phyloP scores from a whole-genome alignment of 495 filamentous ascomycete genomes.

The Aspergillus panamensis region DNA sequence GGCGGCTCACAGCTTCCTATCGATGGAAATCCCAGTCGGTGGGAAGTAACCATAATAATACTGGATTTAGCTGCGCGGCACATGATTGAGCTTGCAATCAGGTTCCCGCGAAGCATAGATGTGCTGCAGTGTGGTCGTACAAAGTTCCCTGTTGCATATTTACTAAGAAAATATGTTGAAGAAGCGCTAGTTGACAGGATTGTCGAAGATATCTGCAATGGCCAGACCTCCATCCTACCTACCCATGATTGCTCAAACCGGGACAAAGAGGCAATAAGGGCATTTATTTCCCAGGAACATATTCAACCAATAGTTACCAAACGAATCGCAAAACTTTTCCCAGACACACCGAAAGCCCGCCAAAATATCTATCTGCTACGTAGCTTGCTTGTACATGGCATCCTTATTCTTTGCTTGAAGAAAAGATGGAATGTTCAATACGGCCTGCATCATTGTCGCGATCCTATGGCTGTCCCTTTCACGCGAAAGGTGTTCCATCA shows the following conservation, averaged over 20 bases:
- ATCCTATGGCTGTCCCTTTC: constrained; percentile 65
- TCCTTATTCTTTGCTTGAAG: constrained; percentile 54
- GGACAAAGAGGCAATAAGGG: constrained; percentile 8
- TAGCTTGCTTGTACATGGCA: constrained; percentile 55
- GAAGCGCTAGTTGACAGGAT: constrained; percentile 12
- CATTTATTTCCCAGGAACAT: constrained; percentile 14
- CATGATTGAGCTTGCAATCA: constrained; percentile 17
- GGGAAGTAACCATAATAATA: constrained; percentile 53
- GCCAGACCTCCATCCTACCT: constrained; percentile 4
- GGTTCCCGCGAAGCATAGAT: constrained; percentile 39
- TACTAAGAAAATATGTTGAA: constrained; percentile 24
- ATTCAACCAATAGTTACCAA: neutral
- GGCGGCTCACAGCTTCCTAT: constrained; percentile 53
- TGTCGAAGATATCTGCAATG: constrained; percentile 14
- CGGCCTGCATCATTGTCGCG: constrained; percentile 50
- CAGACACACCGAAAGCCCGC: neutral
- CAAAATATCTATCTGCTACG: constrained; percentile 51
- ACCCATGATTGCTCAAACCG: constrained; percentile 19
- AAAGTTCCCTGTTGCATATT: constrained; percentile 22
- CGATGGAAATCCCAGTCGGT: constrained; percentile 57
- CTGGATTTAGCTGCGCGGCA: constrained; percentile 40
- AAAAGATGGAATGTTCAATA: constrained; percentile 73
- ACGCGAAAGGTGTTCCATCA: constrained; percentile 62
- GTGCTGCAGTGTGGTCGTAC: constrained; percentile 15
- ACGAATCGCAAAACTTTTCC: constrained; percentile 3